Evolutionary conservation across 306 rosid genomes (phyloP).

Genomic region (Cyamopsis tetragonoloba): DNA sequence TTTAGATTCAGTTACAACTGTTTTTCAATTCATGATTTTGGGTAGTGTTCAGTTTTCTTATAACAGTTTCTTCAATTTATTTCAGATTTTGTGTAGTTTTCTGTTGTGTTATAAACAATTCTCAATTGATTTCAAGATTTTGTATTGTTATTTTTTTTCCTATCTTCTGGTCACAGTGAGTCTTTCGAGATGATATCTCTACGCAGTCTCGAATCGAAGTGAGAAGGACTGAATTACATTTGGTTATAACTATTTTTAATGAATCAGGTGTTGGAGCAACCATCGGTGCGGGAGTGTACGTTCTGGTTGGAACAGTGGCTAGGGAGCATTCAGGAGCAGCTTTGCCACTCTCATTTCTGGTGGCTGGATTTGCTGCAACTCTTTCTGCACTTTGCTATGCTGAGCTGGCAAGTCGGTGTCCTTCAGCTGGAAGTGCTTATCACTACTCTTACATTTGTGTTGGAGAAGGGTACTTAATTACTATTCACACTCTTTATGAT

Average conservation of each 20-base stretch:
- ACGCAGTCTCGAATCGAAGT: too few relatives aligned
- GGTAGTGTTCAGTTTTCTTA: too few relatives aligned
- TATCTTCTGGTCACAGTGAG: too few relatives aligned
- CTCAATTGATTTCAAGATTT: too few relatives aligned
- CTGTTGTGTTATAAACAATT: too few relatives aligned
- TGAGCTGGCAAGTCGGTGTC: conserved; percentile 87
- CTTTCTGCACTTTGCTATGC: conserved; percentile 96
- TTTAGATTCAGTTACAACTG: too few relatives aligned
- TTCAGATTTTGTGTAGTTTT: too few relatives aligned
- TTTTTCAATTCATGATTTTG: too few relatives aligned
- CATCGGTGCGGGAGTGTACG: conserved; percentile 96
- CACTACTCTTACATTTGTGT: conserved; percentile 86
- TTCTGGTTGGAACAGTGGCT: conserved; percentile 93
- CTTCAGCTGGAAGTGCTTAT: conserved; percentile 99
- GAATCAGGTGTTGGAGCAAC: conserved; percentile 85
- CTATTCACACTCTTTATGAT: conserved; percentile 7
- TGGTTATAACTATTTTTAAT: background rate
- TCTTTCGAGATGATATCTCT: too few relatives aligned
- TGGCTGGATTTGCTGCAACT: conserved; percentile 89
- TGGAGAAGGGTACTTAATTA: conserved; percentile 78
- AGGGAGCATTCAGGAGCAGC: conserved; percentile 91
- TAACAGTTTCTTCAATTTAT: too few relatives aligned
- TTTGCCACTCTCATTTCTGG: conserved; percentile 69
- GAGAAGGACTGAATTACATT: background rate
- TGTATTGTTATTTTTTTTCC: too few relatives aligned